Base-by-base conservation (phyloP, 352 stramenopile genomes). In the Thalassiosira mediterranea region DNA sequence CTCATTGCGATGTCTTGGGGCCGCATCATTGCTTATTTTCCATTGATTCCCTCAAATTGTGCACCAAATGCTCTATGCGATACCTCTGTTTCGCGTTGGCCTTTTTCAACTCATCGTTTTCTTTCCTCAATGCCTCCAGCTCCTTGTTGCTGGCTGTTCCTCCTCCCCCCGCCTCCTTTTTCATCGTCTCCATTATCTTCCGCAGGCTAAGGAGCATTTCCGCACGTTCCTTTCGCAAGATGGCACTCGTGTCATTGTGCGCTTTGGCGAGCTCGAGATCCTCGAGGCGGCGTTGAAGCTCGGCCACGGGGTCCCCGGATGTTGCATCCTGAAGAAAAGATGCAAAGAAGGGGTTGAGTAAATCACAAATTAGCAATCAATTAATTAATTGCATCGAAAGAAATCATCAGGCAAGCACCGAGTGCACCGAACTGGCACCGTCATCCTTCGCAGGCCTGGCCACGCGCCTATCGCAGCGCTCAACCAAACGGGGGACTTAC, bases 101-200 rank as follows among this genome's bases (percentile, higher is more conserved):
- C 51, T 79, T 79, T 44, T 76, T 83, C 62, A 83, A 76, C 44
- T 76, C 63, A 54, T 69, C 54, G 66, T 83, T 83, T 44, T 83
- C 75, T 51, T 46, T 63, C 56, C 46, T 66, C 62, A 83, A 73
- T 70, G 44, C 62, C 13, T 79, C 68, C 1, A 83, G 40, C 40
- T 83, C 75, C 28, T 83, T 83, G 40, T 23, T 73, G 29, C 54
- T 68, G 10, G 47, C 61, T 19, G 59, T 66, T 32, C 52, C 62
- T 1, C 56, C 61, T 44, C 34, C 31, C 0, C 38, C 59, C 7
- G 59, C 40, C 25, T 83, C 75, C 17, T 40, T 19, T 44, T 79
- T 76, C 62, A 83, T 68, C 2, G 75, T 42, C 15, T 59, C 57
- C 66, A 67, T 66, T 34, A 82, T 77, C 17, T 77, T 82, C 23